Evolutionary conservation across 306 rosid genomes (phyloP).

Genomic region (Cucumis sativus): Cucumber_9930_V3 NC_026657.2:31881501-31882000

Average conservation of each 20-base stretch:
- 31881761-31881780: conserved; percentile 95
- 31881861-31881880: conserved; percentile 83
- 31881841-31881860: conserved; percentile 94
- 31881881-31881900: conserved; percentile 61
- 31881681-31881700: conserved; percentile 19
- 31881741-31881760: conserved; percentile 33
- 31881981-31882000: not conserved
- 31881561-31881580: conserved; percentile 37
- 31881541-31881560: conserved; percentile 61
- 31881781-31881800: conserved; percentile 98
- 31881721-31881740: conserved; percentile 3
- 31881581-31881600: not conserved
- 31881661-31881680: conserved; percentile 44
- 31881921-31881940: not conserved
- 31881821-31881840: conserved; percentile 95
- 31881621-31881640: not conserved
- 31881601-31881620: not conserved
- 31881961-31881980: not conserved
- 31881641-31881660: conserved; percentile 12
- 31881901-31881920: not conserved
- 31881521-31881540: conserved; percentile 64
- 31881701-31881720: not conserved
- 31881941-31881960: not conserved
- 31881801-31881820: conserved; percentile 91
- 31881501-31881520: conserved; percentile 14